Evolutionary conservation across 2,329 filamentous ascomycete genomes (phyloP).

Genomic region (Fusarium sp.): DNA sequence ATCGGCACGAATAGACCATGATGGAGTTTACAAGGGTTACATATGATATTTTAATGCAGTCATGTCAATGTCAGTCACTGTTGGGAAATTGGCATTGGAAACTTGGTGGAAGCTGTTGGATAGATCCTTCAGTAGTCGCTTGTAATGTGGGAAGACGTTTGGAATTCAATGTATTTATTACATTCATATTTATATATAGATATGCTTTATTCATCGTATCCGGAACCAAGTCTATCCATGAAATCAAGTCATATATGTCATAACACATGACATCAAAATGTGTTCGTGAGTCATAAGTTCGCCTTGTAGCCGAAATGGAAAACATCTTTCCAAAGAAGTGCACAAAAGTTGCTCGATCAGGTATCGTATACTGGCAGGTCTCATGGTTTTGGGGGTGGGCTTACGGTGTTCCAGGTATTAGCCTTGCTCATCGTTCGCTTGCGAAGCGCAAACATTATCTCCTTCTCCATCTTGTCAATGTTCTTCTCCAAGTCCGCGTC

Average conservation of each 20-base stretch:
- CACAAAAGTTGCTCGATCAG: neutral
- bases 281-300: constrained; percentile 35
- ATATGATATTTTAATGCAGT: constrained; percentile 15
- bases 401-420: constrained; percentile 63
- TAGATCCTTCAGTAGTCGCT: neutral
- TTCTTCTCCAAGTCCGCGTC: constrained; percentile 65
- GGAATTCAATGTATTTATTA: constrained; percentile 14
- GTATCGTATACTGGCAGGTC: neutral
- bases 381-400: constrained; percentile 45
- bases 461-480: constrained; percentile 67
- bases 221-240: constrained; percentile 12
- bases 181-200: constrained; percentile 10
- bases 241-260: constrained; percentile 26
- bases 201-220: constrained; percentile 19
- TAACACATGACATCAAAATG: constrained; percentile 17
- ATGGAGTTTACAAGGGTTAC: constrained; percentile 38
- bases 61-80: neutral
- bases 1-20: constrained; percentile 19
- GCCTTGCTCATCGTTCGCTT: constrained; percentile 68
- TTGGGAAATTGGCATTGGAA: neutral
- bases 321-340: neutral
- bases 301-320: constrained; percentile 4
- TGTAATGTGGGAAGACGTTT: constrained; percentile 15
- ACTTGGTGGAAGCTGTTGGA: constrained; percentile 2
- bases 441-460: constrained; percentile 67